Base-by-base conservation (phyloP, 2,329 filamentous ascomycete species). In the Stagonosporopsis rhizophila region DNA sequence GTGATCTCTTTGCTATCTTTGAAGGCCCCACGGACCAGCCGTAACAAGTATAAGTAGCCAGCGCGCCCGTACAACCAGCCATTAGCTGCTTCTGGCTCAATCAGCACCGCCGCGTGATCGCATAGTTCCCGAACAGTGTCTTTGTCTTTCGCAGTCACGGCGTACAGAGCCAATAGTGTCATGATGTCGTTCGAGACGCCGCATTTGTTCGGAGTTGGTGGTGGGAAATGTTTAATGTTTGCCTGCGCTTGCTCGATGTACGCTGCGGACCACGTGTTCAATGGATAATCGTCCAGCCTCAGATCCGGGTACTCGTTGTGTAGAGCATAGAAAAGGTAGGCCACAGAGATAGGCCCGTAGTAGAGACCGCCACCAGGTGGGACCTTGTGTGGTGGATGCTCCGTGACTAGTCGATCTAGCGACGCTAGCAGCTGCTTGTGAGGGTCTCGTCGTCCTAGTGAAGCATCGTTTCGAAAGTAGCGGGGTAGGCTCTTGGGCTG, bases 31-130 rank as follows among this genome's bases (percentile, higher is more conserved):
- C 82, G 83, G 30, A 89, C 84, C 55, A 90, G 75, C 0, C 89
- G 81, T 37, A 91, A 80, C 39, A 90, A 77, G 69, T 90, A 91
- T 22, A 91, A 78, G 49, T 86, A 84, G 0, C 89, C 89, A 1
- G 88, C 86, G 11, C 87, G 82, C 6, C 89, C 89, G 69, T 88
- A 87, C 6, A 89, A 75, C 72, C 87, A 83, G 67, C 91, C 88
- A 50, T 89, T 85, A 39, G 79, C 78, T 23, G 82, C 81, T 2
- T 79, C 78, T 7, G 66, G 65, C 46, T 80, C 76, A 11, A 79
- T 71, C 44, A 80, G 81, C 42, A 84, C 79, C 6, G 72, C 77
- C 9, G 78, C 74, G 65, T 81, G 81, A 61, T 81, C 78, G 70
- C 80, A 82, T n/a, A 83, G 73, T 57, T 81, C 77, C 47, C 75